Base-by-base conservation (phyloP, 2,329 filamentous ascomycete species). In the Verticillium klebahnii region DNA sequence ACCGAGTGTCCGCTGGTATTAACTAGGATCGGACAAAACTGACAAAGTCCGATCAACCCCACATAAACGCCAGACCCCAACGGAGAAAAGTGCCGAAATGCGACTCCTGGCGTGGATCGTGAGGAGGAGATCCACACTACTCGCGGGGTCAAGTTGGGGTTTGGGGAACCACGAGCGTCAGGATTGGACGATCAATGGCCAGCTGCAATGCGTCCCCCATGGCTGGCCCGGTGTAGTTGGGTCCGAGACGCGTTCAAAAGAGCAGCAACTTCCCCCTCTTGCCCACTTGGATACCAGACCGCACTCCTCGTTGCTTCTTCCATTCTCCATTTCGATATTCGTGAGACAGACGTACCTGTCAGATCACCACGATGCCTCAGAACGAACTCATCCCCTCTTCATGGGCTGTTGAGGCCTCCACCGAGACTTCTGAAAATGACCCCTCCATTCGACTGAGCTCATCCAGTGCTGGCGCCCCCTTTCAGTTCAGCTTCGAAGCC, bases 401-500 rank as follows among this genome's bases (percentile, higher is more conserved):
- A 1, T 75, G 74, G 73, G 61, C 64, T 7, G 17, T 65, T 1
- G 59, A 63, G 74, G 75, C 5, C 68, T 71, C 61, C 64, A 72
- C 59, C 78, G 76, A 59, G 1, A 55, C 63, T 4, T 59, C 45
- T 8, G 61, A 40, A 17, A 60, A 60, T 15, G 64, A 67, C 2
- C 61, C 65, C 14, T 25, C 73, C 2, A 64, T 66, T 7, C 67
- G 73, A 9, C 58, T 65, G 4, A 69, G 63, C 56, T 58, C 57
- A 2, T 31, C 37, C 5, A 58, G 57, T 39, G 36, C 59, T 59
- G 7, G 68, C 72, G 50, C 40, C 72, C 73, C 77, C 0, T 84
- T 85, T 63, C 72, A 80, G 17, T 91, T 91, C 69, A 78, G 79
- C 0, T 89, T 91, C 64, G 85, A 90, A 69, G 79, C 83, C 0